Evolutionary conservation across 495 filamentous ascomycete species (phyloP), one percentile per base, ranked within the genome.

Genomic region (Podospora conica): DNA sequence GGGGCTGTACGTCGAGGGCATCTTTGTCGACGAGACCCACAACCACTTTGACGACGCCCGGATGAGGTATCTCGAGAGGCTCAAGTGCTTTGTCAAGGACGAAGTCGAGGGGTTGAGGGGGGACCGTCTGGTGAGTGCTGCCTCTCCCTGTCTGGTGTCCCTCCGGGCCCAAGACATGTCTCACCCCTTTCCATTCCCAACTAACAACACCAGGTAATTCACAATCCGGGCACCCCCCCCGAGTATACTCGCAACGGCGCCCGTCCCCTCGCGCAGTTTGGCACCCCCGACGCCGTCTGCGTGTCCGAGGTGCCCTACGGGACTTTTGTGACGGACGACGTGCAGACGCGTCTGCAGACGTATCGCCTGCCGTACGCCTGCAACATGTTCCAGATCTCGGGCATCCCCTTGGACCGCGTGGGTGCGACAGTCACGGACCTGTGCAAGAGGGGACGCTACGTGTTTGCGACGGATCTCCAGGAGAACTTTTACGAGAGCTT

Each of bases 401-500:
- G 22, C 5, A 55, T 64, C 9, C 62, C 62, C 1, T 3, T 21
- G 21, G 21, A 56, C 23, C 21, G 22, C 0, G 8, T 60, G 3
- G 40, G 10, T 5, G 18, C 12, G 7, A 23, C 29, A 21, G 63
- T 59, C 18, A 20, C 11, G 10, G 63, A 53, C 5, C 28, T 65
- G n/a, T 65, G 63, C 55, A 20, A 28, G 11, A 40, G 63, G 9
- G 63, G 63, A 3, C 24, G 55, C 12, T 66, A 66, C 58, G 31
- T 66, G 53, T 66, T 66, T 54, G 64, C 40, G 1, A 66, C 64
- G 31, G 58, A 60, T 27, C 33, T 66, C 10, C 21, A 15, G 23
- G 40, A 61, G 7, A n/a, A 61, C 24, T 66, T 66, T 27, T 66
- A 66, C 33, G 64, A 66, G 64, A 66, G 64, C 27, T 66, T 66